phyloP scores from a whole-genome alignment of 768 basidiomycete genomes.

The Galerina marginata region DNA sequence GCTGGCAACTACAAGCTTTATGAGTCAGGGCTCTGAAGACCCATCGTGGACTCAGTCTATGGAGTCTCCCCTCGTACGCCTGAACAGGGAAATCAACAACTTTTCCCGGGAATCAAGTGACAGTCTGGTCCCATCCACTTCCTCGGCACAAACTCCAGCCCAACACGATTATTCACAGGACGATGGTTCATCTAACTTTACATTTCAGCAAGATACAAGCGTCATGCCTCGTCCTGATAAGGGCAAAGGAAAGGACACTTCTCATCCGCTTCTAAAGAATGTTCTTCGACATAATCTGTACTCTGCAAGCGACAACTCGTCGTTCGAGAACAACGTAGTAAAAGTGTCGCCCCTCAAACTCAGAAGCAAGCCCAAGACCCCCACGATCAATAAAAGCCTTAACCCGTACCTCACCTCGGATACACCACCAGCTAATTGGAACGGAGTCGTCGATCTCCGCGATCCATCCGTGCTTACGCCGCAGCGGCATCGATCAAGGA shows the following conservation, averaged over 20 bases:
- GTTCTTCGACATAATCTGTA: constrained; percentile 59
- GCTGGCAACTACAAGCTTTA: constrained; percentile 41
- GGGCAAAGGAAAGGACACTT: constrained; percentile 52
- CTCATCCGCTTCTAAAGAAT: constrained; percentile 49
- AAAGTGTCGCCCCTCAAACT: constrained; percentile 57
- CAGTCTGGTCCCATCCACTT: constrained; percentile 19
- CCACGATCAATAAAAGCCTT: constrained; percentile 52
- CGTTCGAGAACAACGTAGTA: constrained; percentile 34
- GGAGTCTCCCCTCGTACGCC: constrained; percentile 73
- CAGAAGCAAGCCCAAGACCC: constrained; percentile 60
- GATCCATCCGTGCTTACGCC: constrained; percentile 58
- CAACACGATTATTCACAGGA: constrained; percentile 1
- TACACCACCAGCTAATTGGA: constrained; percentile 61
- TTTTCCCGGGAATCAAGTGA: constrained; percentile 49
- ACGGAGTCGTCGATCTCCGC: constrained; percentile 75
- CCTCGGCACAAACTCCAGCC: constrained; percentile 11
- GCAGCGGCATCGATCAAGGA: constrained; percentile 35
- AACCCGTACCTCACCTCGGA: constrained; percentile 68
- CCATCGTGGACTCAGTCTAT: constrained; percentile 77
- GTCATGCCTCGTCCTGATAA: constrained; percentile 37
- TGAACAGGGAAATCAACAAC: constrained; percentile 65
- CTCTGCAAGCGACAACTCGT: constrained; percentile 43
- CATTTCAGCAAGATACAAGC: constrained; percentile 28
- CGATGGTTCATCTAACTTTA: constrained; percentile 22
- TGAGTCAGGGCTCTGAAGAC: constrained; percentile 46